Evolutionary conservation across 306 rosid species (phyloP).

Genomic region (Vigna hirtella): DNA sequence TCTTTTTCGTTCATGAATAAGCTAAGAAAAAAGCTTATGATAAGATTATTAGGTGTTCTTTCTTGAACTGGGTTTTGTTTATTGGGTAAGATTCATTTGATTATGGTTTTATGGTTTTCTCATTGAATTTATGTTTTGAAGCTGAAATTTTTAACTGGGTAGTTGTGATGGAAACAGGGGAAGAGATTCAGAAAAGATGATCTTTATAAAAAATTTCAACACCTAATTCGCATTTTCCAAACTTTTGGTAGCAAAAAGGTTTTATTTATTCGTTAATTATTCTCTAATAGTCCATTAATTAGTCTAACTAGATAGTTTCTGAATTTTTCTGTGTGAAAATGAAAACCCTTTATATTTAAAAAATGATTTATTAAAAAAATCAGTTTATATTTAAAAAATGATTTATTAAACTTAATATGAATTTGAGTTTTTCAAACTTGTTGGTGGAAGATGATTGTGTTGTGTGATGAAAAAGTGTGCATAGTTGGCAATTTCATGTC

Average conservation of each 20-base stretch:
- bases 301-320: too few relatives aligned
- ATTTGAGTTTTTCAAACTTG: not conserved
- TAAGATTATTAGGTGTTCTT: not conserved
- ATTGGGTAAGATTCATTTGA: not conserved
- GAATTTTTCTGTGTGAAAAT: too few relatives aligned
- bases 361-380: too few relatives aligned
- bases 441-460: too few relatives aligned
- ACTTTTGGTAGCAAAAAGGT: not conserved
- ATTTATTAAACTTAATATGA: not conserved
- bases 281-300: too few relatives aligned
- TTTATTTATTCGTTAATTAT: not conserved
- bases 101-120: too few relatives aligned
- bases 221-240: not conserved
- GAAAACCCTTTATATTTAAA: too few relatives aligned
- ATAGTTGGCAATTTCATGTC: slow-evolving; percentile 18
- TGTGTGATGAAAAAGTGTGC: not conserved
- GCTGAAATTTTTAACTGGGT: not conserved
- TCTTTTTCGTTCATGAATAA: not conserved
- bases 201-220: slow-evolving; percentile 15
- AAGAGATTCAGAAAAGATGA: not conserved
- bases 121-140: not conserved
- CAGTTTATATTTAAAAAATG: too few relatives aligned
- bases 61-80: not conserved
- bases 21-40: not conserved
- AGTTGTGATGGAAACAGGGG: slow-evolving; percentile 23